Evolutionary conservation across 805 yeast species (phyloP), one percentile per base, ranked within the genome.

Genomic region (Ogataea dorogensis): DNA sequence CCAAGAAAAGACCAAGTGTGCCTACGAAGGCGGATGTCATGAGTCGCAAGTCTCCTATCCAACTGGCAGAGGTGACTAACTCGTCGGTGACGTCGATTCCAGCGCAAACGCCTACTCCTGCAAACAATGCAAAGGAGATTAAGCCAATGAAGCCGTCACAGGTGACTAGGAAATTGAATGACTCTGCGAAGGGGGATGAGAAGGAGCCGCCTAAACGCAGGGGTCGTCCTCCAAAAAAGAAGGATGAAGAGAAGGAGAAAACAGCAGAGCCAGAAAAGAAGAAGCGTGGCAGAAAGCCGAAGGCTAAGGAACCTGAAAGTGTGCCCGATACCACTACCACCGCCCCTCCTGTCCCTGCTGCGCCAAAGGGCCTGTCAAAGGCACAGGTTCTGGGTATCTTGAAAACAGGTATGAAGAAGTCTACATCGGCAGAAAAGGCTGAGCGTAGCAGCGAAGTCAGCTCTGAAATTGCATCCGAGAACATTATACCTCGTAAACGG

Each of bases 21-120:
- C 53, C 65, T 6, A 48, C 61, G 3, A 60, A 59, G 24, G 51
- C 53, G 18, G 58, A 50, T 36, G 56, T 47, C 4, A 20, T 47
- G 21, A 44, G 36, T 14, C 44, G 49, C 17, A 31, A 28, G 30
- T 28, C 48, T 13, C 40, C 46, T 12, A 9, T 26, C 14, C 31
- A 24, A 18, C 15, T 23, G 14, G 26, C 26, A 5, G 36, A 25
- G 12, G 22, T 19, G 9, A 16, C 27, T 2, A 26, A 39, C 21
- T 28, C 32, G 3, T 27, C 40, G 8, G 17, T 29, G 10, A 28
- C 38, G 8, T 34, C 43, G 6, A 22, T 33, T 12, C 31, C 42
- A 2, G 38, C 42, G 7, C 42, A 38, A 36, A 46, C 45, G 4
- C 44, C 46, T 9, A 44, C 46, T 2, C 43, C 42, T 1, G 37